These are phyloP conservation scores for Oryza australiensis DNA, from an alignment of 176 grass and related monocot species.

Conservation along the genomic window DNA sequence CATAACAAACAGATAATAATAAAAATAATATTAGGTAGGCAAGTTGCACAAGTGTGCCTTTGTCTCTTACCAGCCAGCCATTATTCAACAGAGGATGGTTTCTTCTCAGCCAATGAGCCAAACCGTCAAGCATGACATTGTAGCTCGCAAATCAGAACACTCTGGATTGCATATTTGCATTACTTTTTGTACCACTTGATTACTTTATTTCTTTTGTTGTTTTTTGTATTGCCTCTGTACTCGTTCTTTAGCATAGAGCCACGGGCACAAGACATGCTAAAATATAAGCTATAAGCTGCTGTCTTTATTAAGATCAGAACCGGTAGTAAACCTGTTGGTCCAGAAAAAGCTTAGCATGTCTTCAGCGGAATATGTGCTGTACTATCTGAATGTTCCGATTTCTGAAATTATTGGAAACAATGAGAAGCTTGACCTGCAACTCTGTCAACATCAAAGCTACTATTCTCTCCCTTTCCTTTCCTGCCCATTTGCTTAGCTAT, in stretches of 20 bases:
- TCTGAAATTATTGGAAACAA: constrained; percentile 24
- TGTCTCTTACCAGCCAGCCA: constrained; percentile 39
- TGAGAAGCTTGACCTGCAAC: constrained; percentile 42
- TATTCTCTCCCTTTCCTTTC: constrained; percentile 37
- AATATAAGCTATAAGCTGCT: constrained; percentile 26
- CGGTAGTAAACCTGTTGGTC: constrained; percentile 37
- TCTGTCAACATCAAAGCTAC: constrained; percentile 55
- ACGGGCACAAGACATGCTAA: constrained; percentile 25
- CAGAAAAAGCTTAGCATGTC: constrained; percentile 44
- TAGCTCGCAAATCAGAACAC: constrained; percentile 44
- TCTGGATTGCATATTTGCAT: constrained; percentile 40
- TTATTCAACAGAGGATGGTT: constrained; percentile 39
- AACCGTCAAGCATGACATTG: constrained; percentile 38
- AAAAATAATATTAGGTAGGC: constrained; percentile 53
- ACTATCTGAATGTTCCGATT: neutral
- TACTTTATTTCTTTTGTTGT: constrained; percentile 20
- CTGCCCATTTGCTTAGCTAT: constrained; percentile 51
- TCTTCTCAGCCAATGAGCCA: constrained; percentile 35
- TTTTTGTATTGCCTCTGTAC: constrained; percentile 24
- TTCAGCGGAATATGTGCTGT: constrained; percentile 6
- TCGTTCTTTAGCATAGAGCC: neutral
- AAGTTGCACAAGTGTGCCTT: constrained; percentile 62
- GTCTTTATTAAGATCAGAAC: constrained; percentile 32
- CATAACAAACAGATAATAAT: constrained; percentile 54
- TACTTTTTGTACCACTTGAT: constrained; percentile 44